Base-by-base conservation (phyloP, 352 stramenopile genomes). In the Globisporangium cederbergense region DNA sequence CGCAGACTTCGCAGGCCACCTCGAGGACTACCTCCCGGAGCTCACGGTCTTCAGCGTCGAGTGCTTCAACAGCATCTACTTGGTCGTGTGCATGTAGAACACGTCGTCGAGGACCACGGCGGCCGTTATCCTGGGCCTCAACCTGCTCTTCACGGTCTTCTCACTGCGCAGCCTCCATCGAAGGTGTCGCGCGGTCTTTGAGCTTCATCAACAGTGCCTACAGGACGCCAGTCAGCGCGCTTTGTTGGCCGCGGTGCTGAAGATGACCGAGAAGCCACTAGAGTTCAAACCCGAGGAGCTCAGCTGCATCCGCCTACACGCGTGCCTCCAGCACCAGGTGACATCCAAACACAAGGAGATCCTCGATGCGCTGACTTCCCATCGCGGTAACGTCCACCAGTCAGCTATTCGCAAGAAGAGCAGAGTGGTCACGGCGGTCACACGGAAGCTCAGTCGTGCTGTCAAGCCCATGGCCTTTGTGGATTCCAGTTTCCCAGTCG, bases 11-110 rank as follows among this genome's bases (percentile, higher is more conserved):
- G 43, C 43, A 2, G 43, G 16, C 16, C 43, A 50, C 18, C 43
- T 28, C 18, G 43, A 50, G n/a, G 43, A 50, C 43, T 28, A 28
- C 43, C 43, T 50, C 18, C 43, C 43, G 18, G 43, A 50, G 43
- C 43, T 25, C 43, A 28, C 43, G 16, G 2, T 25, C 5, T 50
- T 50, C 43, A 50, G 43, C 43, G 18, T 50, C 43, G 43, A 50
- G 43, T 50, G 18, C 43, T 50, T 50, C 43, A 25, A 28, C 43
- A 50, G 43, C 43, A 50, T 50, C 43, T 50, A 50, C 18, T 28
- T 50, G 43, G 43, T 50, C 43, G 43, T 50, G 16, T 50, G 43
- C 43, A 50, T 50, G 5, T 18, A 50, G 43, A 50, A 10, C 18
- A 28, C 43, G 43, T 25, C 43, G 18, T 50, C 43, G 42, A 46